Conservation (phyloP, 805 yeast species). For the Cyberlindnera maritima region DNA sequence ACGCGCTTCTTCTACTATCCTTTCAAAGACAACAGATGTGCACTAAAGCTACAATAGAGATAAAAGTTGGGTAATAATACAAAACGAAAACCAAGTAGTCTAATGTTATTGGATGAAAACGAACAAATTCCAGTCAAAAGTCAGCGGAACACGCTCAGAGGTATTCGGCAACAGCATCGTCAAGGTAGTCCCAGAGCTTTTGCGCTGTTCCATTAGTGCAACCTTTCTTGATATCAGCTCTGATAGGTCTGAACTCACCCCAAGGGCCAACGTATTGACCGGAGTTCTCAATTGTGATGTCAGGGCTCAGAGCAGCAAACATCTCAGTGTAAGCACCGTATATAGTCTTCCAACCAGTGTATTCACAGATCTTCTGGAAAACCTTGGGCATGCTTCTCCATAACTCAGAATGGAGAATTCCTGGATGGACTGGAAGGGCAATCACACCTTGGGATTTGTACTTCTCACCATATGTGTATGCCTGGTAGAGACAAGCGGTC, state of each 20-base stretch:
- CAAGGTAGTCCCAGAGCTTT: conserved; percentile 35
- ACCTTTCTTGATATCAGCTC: conserved; percentile 35
- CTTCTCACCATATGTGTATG: conserved; percentile 33
- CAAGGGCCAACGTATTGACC: conserved; percentile 40
- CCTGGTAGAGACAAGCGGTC: conserved; percentile 37
- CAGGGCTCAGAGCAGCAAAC: conserved; percentile 40
- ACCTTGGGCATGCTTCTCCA: conserved; percentile 22
- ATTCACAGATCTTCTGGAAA: neutral
- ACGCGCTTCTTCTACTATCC: neutral
- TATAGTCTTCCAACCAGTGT: neutral
- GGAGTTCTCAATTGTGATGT: conserved; percentile 21
- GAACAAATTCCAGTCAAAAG: no score
- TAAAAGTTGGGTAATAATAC: no score
- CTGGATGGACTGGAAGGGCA: conserved; percentile 40
- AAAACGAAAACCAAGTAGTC: no score
- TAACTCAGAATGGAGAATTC: conserved; percentile 35
- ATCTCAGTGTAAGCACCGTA: conserved; percentile 45
- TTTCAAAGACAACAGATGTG: no score
- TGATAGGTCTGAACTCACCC: conserved; percentile 37
- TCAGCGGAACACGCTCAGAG: no score
- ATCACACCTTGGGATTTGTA: conserved; percentile 31
- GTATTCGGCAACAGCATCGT: conserved; percentile 17
- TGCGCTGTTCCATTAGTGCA: conserved; percentile 32
- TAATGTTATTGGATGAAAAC: no score
- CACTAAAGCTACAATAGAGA: no score